Conservation (phyloP, 2,329 filamentous ascomycete genomes). For the Pseudocercospora macadamiae region DNA sequence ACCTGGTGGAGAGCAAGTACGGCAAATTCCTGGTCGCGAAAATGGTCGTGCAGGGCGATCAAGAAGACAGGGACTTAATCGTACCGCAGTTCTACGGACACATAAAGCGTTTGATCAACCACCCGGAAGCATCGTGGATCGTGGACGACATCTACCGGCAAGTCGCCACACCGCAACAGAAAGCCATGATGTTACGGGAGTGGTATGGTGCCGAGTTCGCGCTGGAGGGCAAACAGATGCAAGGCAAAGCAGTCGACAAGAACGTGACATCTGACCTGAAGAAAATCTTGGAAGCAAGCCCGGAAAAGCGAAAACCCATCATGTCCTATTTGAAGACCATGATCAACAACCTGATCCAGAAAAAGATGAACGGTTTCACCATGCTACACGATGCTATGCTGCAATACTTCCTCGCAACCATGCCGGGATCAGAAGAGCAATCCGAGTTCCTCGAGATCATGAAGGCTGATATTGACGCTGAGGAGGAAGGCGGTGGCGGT, state of each 20-base stretch:
- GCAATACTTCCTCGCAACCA: slow-evolving; percentile 86
- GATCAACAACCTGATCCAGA: slow-evolving; percentile 91
- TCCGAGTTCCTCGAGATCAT: slow-evolving; percentile 87
- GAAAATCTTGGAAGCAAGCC: slow-evolving; percentile 72
- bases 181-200: slow-evolving; percentile 80
- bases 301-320: slow-evolving; percentile 84
- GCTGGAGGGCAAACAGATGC: slow-evolving; percentile 70
- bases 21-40: slow-evolving; percentile 98
- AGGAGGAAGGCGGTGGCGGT: slow-evolving; percentile 59
- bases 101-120: slow-evolving; percentile 90
- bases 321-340: slow-evolving; percentile 83
- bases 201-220: slow-evolving; percentile 97
- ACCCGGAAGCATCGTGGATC: slow-evolving; percentile 96
- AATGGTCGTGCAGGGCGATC: slow-evolving; percentile 87
- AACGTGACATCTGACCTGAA: slow-evolving; percentile 65
- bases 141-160: slow-evolving; percentile 94
- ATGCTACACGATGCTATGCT: slow-evolving; percentile 98
- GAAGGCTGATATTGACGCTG: slow-evolving; percentile 81
- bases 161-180: slow-evolving; percentile 83
- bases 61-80: slow-evolving; percentile 83
- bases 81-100: slow-evolving; percentile 94
- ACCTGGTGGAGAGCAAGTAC: slow-evolving; percentile 91
- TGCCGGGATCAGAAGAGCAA: slow-evolving; percentile 76
- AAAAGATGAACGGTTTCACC: slow-evolving; percentile 95
- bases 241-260: slow-evolving; percentile 35